phyloP scores from a whole-genome alignment of 228 moss, liverwort and hornwort species.

The Sphagnum fallax region DNA sequence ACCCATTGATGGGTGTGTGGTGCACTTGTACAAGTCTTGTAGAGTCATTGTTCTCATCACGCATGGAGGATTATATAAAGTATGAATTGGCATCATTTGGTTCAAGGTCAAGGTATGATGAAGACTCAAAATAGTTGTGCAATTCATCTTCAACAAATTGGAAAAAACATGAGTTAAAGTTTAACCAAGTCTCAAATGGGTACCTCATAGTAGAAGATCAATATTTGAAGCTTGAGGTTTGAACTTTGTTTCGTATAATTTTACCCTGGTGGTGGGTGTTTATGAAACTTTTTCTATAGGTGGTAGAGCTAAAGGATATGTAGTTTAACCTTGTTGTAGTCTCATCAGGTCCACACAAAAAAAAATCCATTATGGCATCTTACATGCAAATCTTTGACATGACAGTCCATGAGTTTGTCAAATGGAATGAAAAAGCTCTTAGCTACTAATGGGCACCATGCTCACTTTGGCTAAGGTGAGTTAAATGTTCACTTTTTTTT shows the following conservation, averaged over 20 bases:
- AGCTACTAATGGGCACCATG: conserved; percentile 66
- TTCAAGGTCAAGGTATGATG: conserved; percentile 60
- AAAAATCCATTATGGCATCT: conserved; percentile 18
- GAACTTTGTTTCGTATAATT: too few species aligned
- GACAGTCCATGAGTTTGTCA: conserved; percentile 73
- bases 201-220: not conserved
- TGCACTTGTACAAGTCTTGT: conserved; percentile 43
- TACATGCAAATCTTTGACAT: conserved; percentile 50
- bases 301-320: conserved; percentile 13
- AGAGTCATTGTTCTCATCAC: conserved; percentile 73
- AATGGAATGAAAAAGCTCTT: conserved; percentile 87
- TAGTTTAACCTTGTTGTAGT: conserved; percentile 5
- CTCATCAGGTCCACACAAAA: not conserved
- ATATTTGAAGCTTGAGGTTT: too few species aligned
- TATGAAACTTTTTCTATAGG: not conserved
- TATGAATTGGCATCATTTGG: conserved; percentile 68
- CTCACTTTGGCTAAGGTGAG: conserved; percentile 62
- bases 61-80: conserved; percentile 81
- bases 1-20: too few species aligned
- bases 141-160: too few species aligned
- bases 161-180: too few species aligned
- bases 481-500: too few species aligned
- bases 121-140: too few species aligned
- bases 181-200: not conserved
- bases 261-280: not conserved